These are phyloP conservation scores for Rubia balearica DNA, from an alignment of 305 asterid genomes.

Conservation along the genomic window DNA sequence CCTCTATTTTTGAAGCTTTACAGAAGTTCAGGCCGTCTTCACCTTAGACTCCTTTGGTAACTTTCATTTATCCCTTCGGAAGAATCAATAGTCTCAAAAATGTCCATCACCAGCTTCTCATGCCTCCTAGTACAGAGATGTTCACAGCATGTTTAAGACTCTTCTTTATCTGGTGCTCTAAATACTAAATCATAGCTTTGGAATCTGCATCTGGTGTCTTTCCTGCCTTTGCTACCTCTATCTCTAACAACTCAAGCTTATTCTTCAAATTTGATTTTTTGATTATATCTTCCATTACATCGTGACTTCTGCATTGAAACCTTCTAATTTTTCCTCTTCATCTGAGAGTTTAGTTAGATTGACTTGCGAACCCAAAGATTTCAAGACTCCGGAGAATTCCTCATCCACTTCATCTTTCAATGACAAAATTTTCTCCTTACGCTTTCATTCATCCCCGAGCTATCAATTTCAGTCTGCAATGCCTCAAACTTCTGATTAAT, in stretches of 20 bases:
- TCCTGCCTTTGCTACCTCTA: slow-evolving; percentile 47
- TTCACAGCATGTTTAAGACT: slow-evolving; percentile 39
- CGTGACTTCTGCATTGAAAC: slow-evolving; percentile 38
- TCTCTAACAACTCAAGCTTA: slow-evolving; percentile 55
- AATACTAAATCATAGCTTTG: slow-evolving; percentile 43
- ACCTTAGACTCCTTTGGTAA: slow-evolving; percentile 16
- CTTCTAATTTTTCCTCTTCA: slow-evolving; percentile 33
- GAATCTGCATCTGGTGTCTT: slow-evolving; percentile 38
- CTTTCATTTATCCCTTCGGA: slow-evolving; percentile 47
- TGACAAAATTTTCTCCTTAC: slow-evolving; percentile 50
- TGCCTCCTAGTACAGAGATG: slow-evolving; percentile 39
- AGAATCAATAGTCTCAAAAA: slow-evolving; percentile 35
- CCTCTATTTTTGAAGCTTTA: slow-evolving; percentile 24
- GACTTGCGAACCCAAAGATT: slow-evolving; percentile 43
- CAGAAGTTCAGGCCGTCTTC: slow-evolving; percentile 10
- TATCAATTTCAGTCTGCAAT: slow-evolving; percentile 50
- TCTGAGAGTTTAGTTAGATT: slow-evolving; percentile 26
- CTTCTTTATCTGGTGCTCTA: slow-evolving; percentile 51
- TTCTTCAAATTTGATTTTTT: slow-evolving; percentile 54
- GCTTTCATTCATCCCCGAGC: slow-evolving; percentile 42
- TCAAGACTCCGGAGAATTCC: slow-evolving; percentile 40
- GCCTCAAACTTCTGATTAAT: slow-evolving; percentile 47
- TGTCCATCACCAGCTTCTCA: slow-evolving; percentile 41
- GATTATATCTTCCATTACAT: slow-evolving; percentile 40
- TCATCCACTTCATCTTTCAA: slow-evolving; percentile 42